Evolutionary conservation across 192 early-diverging fungal species (phyloP).

Genomic region (Backusella morwellensis): DNA sequence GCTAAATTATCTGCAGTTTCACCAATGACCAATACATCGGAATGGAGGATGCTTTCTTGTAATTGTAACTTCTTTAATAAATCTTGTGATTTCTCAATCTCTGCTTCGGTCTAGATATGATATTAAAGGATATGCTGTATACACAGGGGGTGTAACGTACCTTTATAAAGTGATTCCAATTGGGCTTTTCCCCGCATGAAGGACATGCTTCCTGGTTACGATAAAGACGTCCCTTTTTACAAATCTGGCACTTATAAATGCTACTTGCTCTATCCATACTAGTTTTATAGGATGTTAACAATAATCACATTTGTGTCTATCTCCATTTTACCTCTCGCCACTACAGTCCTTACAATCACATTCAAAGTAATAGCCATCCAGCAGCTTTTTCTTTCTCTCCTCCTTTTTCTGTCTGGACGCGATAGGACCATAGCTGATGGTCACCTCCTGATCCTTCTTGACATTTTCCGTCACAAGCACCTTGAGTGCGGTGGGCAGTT

Average conservation of each 20-base stretch:
- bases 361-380: conserved; percentile 19
- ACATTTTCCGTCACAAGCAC: neutral
- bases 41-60: conserved; percentile 16
- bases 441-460: neutral
- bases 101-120: conserved; percentile 1
- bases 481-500: neutral
- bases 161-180: conserved; percentile 10
- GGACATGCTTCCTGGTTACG: neutral
- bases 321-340: neutral
- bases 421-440: conserved; percentile 25
- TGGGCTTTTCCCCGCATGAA: neutral
- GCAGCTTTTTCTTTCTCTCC: conserved; percentile 7
- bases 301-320: neutral
- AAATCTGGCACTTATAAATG: conserved; percentile 14
- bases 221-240: conserved; percentile 10
- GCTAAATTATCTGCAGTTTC: conserved; percentile 11
- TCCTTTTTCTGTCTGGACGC: neutral
- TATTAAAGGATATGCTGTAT: neutral
- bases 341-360: conserved; percentile 13
- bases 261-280: neutral
- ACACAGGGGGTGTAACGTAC: neutral
- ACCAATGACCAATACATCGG: neutral
- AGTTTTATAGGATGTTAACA: neutral
- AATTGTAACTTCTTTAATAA: neutral
- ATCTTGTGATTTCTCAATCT: neutral